Percentiles rank a stretch among this genome's conserved stretches.
These are phyloP conservation scores for Trichoderma oligosporum DNA, from an alignment of 2,329 filamentous ascomycete species.

Conservation along the genomic window DNA sequence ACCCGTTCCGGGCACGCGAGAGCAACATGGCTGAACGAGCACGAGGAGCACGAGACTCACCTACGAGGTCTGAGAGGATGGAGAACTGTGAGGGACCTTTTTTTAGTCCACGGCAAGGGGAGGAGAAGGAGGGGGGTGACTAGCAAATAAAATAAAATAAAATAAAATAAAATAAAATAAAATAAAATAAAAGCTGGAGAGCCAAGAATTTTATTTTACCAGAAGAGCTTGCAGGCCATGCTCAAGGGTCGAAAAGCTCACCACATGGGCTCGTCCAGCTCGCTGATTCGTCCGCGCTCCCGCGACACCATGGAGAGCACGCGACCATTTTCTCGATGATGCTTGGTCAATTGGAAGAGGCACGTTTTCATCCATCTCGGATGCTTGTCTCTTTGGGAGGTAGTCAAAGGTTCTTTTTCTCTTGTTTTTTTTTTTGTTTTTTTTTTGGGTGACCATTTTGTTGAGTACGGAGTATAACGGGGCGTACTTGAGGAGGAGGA, in stretches of 20 bases:
- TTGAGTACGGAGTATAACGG: background rate
- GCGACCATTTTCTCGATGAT: slow-evolving; percentile 44
- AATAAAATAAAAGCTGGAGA: background rate
- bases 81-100: background rate
- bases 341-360: slow-evolving; percentile 38
- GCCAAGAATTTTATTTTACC: background rate
- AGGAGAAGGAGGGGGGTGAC: too few relatives aligned
- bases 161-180: background rate
- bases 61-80: slow-evolving; percentile 16
- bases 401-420: too few relatives aligned
- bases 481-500: background rate
- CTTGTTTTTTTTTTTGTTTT: background rate
- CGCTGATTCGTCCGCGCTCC: slow-evolving; percentile 33
- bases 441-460: background rate
- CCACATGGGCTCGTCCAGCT: slow-evolving; percentile 34
- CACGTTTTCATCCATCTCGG: slow-evolving; percentile 5
- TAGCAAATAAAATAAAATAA: too few relatives aligned
- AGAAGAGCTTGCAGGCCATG: slow-evolving; percentile 12
- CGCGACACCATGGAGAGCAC: slow-evolving; percentile 33
- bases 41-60: slow-evolving; percentile 16
- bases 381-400: background rate
- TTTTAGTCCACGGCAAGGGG: slow-evolving; percentile 1
- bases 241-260: slow-evolving; percentile 5
- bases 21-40: background rate
- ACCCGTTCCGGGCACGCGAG: background rate